Percentiles rank a stretch among this genome's conserved stretches.
These are phyloP conservation scores for Malus hybrid DNA, from an alignment of 331 rosid genomes.

Conservation along the genomic window DNA sequence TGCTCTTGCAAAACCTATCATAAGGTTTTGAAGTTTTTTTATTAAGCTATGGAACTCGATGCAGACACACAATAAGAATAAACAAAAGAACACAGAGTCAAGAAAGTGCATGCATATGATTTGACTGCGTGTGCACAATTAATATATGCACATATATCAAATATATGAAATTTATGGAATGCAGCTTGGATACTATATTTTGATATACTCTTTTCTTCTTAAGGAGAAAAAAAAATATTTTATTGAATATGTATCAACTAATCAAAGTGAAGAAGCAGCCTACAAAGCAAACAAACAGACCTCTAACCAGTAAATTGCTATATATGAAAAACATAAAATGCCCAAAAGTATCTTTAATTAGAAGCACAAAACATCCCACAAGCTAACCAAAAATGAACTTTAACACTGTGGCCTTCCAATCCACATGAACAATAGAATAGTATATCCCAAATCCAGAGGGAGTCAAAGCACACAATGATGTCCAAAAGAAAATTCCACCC, in stretches of 20 bases:
- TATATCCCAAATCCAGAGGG: too few relatives aligned
- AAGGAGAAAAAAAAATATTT: neutral
- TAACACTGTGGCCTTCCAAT: neutral
- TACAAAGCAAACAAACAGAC: neutral
- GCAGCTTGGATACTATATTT: neutral
- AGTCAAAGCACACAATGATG: too few relatives aligned
- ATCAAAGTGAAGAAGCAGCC: neutral
- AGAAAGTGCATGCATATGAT: neutral
- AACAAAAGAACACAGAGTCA: neutral
- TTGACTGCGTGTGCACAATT: neutral
- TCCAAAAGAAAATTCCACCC: too few relatives aligned
- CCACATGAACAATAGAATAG: neutral
- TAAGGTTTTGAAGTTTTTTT: neutral
- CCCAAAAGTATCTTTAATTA: neutral
- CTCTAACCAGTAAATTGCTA: neutral
- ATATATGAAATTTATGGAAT: neutral
- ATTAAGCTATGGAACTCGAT: constrained; percentile 7
- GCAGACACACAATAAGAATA: neutral
- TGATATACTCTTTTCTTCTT: neutral
- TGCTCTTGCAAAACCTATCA: constrained; percentile 63
- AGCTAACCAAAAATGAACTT: neutral
- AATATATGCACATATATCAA: neutral
- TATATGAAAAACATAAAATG: neutral
- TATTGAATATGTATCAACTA: neutral
- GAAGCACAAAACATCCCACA: neutral